Evolutionary conservation across 139 green algal genomes (phyloP).

Genomic region (Deuterostichococcus epilithicus): DNA sequence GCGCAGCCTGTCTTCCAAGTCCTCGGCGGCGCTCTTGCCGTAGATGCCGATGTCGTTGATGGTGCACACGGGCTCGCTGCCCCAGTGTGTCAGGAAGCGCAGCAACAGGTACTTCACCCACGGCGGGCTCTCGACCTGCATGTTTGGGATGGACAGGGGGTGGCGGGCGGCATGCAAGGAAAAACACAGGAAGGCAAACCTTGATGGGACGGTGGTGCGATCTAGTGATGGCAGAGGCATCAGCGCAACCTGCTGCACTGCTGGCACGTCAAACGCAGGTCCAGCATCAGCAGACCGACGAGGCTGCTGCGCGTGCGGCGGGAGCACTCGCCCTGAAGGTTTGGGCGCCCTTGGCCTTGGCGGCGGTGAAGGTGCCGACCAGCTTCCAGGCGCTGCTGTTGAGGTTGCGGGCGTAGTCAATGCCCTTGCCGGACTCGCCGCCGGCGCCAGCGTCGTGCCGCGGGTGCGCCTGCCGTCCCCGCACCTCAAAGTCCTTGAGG

Average conservation of each 20-base stretch:
- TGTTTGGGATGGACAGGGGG: not conserved
- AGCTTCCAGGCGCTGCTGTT: conserved; percentile 58
- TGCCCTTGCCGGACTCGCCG: conserved; percentile 11
- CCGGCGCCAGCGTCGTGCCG: conserved; percentile 25
- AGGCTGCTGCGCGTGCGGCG: not conserved
- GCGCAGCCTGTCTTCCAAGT: conserved; percentile 72
- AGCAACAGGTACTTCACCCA: conserved; percentile 74
- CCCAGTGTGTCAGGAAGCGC: conserved; percentile 69
- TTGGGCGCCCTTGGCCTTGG: conserved; percentile 73
- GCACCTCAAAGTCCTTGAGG: conserved; percentile 51
- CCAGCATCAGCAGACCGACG: not conserved
- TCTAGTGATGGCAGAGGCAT: too few relatives aligned
- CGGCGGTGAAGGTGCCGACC: conserved; percentile 67
- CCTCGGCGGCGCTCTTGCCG: conserved; percentile 73
- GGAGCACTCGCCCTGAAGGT: conserved; percentile 29
- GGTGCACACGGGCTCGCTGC: conserved; percentile 77
- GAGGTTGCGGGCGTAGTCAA: conserved; percentile 38
- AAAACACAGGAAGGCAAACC: too few relatives aligned
- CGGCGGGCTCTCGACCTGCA: conserved; percentile 6
- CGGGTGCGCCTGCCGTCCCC: conserved; percentile 49
- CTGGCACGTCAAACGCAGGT: not conserved
- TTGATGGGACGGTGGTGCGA: too few relatives aligned
- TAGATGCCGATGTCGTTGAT: conserved; percentile 67
- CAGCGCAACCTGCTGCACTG: too few relatives aligned
- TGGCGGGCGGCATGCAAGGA: too few relatives aligned